Conservation (phyloP, 257 asterid species). For the Solanum virginianum region DNA sequence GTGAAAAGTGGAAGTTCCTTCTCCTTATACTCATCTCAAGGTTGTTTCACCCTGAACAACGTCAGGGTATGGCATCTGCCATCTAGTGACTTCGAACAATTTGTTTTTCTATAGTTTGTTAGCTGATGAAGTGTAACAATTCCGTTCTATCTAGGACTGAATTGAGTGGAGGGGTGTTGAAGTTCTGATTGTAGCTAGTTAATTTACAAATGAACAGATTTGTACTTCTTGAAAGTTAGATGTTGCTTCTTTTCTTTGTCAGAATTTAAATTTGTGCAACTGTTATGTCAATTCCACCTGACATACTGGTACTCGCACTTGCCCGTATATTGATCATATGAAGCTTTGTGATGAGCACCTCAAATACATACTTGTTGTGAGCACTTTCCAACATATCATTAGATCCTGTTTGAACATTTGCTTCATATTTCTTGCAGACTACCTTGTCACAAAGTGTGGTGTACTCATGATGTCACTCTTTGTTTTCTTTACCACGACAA, state of each 20-base stretch:
- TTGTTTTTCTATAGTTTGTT: not conserved
- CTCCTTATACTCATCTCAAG: not conserved
- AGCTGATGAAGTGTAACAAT: not conserved
- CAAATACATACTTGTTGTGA: not conserved
- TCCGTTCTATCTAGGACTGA: not conserved
- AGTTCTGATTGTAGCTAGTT: not conserved
- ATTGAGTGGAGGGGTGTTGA: not conserved
- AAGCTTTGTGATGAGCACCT: not conserved
- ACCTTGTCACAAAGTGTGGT: constrained; percentile 94
- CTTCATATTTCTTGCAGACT: constrained; percentile 52
- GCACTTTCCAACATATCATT: not conserved
- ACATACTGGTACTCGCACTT: not conserved
- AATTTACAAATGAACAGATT: not conserved
- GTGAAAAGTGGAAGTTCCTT: not conserved
- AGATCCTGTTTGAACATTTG: not conserved
- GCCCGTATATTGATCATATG: not conserved
- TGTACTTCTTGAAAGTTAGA: not conserved
- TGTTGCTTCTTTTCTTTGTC: not conserved
- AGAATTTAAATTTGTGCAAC: not conserved
- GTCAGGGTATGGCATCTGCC: not conserved
- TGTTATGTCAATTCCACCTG: not conserved
- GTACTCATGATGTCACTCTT: constrained; percentile 98
- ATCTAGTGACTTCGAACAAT: not conserved
- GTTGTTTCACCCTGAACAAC: not conserved
- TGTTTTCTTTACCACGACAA: constrained; percentile 98